Base-by-base conservation (phyloP, 2,329 filamentous ascomycete genomes). In the Mycocentrospora acerina region DNA sequence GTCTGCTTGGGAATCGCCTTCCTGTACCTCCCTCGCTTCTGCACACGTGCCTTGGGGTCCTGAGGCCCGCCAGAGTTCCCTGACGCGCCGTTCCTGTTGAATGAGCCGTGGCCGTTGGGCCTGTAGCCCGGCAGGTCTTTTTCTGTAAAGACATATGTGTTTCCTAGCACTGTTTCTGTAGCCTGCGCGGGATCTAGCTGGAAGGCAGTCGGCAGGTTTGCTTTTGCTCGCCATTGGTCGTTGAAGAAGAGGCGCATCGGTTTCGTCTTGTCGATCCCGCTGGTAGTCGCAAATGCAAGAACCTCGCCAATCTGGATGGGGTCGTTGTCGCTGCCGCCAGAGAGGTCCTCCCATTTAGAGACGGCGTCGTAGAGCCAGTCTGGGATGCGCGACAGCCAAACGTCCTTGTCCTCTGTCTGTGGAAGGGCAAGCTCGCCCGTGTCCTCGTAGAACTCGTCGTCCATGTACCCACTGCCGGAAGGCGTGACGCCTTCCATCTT, bases 141-240 rank as follows among this genome's bases (percentile, higher is more conserved):
- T 69, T 98, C 93, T 27, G 86, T 90, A 62, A 98, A 98, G 40
- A 97, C 75, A 63, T 86, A 95, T 14, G 90, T 93, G 68, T 95
- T 96, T 58, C 81, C 81, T 24, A 91, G 81, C n/a, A 79, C 70
- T 1, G 52, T 48, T 27, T 81, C 78, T 16, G 79, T 83, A 2
- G 47, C 45, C 10, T 46, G 27, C 13, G 54, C 43, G 31, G 89
- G 76, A 31, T 89, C 83, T 41, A 97, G 72, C 51, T 88, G 80
- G 69, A 96, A 98, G 60, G 95, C 89, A 60, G 88, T 88, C 9
- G 90, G 90, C n/a, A 96, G 76, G 4, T 77, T 71, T 53, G 85
- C 78, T 62, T 95, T 89, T 47, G 82, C 76, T 7, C 79, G 73
- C 34, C 85, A 74, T 35, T 82, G 76, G 15, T 76, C 76, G 56